These are phyloP conservation scores for Xylaria venustula DNA, from an alignment of 495 filamentous ascomycete genomes.

Conservation along the genomic window DNA sequence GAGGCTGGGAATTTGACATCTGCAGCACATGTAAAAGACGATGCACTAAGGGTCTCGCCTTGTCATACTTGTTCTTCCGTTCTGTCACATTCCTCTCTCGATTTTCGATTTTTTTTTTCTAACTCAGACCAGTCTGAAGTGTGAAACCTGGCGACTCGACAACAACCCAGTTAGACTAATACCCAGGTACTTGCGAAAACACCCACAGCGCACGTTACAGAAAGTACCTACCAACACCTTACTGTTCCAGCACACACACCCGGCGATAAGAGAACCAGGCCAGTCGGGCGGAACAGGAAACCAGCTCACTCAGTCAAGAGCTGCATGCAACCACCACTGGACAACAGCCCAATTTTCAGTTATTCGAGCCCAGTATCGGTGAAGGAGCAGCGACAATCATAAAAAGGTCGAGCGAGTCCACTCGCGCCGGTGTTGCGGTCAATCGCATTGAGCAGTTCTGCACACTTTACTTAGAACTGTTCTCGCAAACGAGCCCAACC, in stretches of 20 bases:
- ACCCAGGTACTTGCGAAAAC: background rate
- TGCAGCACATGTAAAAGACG: constrained; percentile 22
- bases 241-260: background rate
- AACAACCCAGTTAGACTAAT: background rate
- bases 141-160: background rate
- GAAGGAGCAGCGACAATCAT: constrained; percentile 1
- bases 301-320: constrained; percentile 8
- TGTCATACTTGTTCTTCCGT: constrained; percentile 10
- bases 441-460: background rate
- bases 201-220: background rate
- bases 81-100: constrained; percentile 2
- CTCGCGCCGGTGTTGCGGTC: constrained; percentile 6
- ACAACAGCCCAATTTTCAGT: background rate
- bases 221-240: constrained; percentile 2
- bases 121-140: background rate
- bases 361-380: background rate
- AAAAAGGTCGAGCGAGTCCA: constrained; percentile 2
- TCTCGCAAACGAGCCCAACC: background rate
- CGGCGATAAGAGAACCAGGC: background rate
- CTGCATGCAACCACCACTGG: constrained; percentile 10
- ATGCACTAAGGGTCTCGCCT: constrained; percentile 30
- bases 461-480: too few relatives aligned
- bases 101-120: constrained; percentile 5
- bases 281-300: background rate
- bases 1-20: constrained; percentile 26